Base-by-base conservation (phyloP, 2,329 filamentous ascomycete genomes). In the Ophioceras dolichostomum region DNA sequence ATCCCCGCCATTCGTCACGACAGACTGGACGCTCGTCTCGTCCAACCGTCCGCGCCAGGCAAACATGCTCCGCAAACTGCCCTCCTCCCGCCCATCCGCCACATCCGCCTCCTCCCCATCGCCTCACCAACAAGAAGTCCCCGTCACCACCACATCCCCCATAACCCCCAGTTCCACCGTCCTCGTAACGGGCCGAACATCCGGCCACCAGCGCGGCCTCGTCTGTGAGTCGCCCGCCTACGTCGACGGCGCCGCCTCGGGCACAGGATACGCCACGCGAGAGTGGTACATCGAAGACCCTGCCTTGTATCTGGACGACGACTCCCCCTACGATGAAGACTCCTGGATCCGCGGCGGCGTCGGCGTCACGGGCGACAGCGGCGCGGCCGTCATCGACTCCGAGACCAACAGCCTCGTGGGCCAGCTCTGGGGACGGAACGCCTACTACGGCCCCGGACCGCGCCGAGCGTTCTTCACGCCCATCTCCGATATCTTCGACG, bases 251-350 rank as follows among this genome's bases (percentile, higher is more conserved):
- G 45, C 47, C 0, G 50, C 49, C 10, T 13, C 21, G 2, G 40
- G 41, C 21, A 65, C 62, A 0, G 52, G 54, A 2, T 64, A 58
- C 37, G 55, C 57, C 3, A 65, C 63, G 4, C 50, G 62, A 5
- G 63, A 66, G 45, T 66, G 63, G 63, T 66, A 59, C 37, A 49
- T 66, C 16, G 62, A 66, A 42, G 60, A 64, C 41, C 56, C 58
- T 2, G 51, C 16, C 2, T n/a, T n/a, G n/a, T n/a, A n/a, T n/a
- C 10, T 18, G 6, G 30, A 18, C 30, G 17, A 19, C 14, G 9
- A 47, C 20, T 43, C 51, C 0, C 49, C 47, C n/a, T 58, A 61
- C 9, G 44, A 62, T 31, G 60, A 64, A 28, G 57, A 65, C 10
- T 53, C 47, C 9, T 66, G 62, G 62, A 65, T 66, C 35, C 53